Base-by-base conservation (phyloP, 2,329 filamentous ascomycete species). In the Fusarium robinianum region DNA sequence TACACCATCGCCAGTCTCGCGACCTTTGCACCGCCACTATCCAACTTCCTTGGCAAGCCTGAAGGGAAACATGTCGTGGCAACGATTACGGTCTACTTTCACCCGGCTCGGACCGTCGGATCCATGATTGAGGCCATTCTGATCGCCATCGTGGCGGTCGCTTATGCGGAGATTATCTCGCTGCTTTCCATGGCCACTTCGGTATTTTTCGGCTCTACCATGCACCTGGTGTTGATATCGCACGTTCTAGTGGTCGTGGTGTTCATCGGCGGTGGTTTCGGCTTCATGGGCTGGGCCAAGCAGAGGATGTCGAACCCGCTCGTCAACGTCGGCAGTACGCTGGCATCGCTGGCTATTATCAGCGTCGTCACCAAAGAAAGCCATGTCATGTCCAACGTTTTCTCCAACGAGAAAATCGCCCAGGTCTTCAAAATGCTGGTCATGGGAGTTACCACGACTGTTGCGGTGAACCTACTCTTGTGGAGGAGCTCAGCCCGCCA, bases 1-100 rank as follows among this genome's bases (percentile, higher is more conserved):
- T 96, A 96, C 69, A 74, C 94, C 4, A 70, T 96, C 24, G 92
- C 88, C 16, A 95, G 88, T 57, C 73, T 95, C 64, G 90, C 85
- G 14, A 96, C 91, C 0, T 94, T 96, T 58, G 83, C 88, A 41
- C 81, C 85, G 1, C 77, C 79, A 2, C 75, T 96, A 30, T 84
- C 89, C 8, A 72, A 76, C 5, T 80, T 90, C 36, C 75, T 96
- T 5, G 92, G 92, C 4, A 78, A 84, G 46, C 87, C 90, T 54
- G 91, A 96, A 68, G 90, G 90, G 25, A 96, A 96, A 64, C 92
- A 96, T 69, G 85, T 96, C 58, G 90, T 96, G 35, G 90, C 90
- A 22, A 96, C 92, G 1, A 84, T 96, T 38, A 95, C 90, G 0
- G 90, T 96, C 7, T 97, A 96, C 63, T 97, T 96, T 61, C 91